Percentiles rank a stretch among this genome's conserved stretches.
These are phyloP conservation scores for Boletus tylopilopsis DNA, from an alignment of 768 basidiomycete species.

Conservation along the genomic window DNA sequence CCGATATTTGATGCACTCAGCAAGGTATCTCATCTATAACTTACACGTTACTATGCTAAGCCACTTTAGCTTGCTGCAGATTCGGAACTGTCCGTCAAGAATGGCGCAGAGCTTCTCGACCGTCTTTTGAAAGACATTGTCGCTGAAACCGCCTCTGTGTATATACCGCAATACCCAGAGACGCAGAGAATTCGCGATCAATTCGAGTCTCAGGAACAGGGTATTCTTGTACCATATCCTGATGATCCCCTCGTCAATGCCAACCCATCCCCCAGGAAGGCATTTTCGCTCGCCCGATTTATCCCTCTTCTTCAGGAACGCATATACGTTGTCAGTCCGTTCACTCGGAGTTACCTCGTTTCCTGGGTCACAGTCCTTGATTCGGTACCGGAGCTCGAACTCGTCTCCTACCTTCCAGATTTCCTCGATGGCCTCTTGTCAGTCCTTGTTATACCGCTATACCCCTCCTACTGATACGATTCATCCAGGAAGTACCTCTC, in stretches of 20 bases:
- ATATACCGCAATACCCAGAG: conserved; percentile 85
- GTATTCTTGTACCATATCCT: conserved; percentile 65
- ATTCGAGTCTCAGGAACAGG: conserved; percentile 40
- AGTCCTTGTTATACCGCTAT: conserved; percentile 29
- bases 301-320: conserved; percentile 91
- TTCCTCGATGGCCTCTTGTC: conserved; percentile 92
- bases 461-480: conserved; percentile 3
- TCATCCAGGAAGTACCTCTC: conserved; percentile 81
- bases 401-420: conserved; percentile 91
- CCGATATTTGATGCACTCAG: conserved; percentile 96
- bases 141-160: conserved; percentile 92
- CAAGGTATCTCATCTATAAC: conserved; percentile 57
- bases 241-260: conserved; percentile 36
- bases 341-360: conserved; percentile 94
- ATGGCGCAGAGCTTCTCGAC: conserved; percentile 95
- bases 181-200: conserved; percentile 59
- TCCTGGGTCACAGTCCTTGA: conserved; percentile 96
- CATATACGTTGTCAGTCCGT: conserved; percentile 93
- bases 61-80: conserved; percentile 83
- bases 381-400: conserved; percentile 93
- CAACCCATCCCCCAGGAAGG: conserved; percentile 50
- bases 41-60: conserved; percentile 9
- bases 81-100: conserved; percentile 94
- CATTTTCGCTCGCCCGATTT: conserved; percentile 92
- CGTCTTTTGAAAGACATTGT: conserved; percentile 98